A percentile compares a stretch with the other conserved stretches of the same genome.
phyloP scores from a whole-genome alignment of 305 asterid genomes.

The Fraxinus latifolia region DNA sequence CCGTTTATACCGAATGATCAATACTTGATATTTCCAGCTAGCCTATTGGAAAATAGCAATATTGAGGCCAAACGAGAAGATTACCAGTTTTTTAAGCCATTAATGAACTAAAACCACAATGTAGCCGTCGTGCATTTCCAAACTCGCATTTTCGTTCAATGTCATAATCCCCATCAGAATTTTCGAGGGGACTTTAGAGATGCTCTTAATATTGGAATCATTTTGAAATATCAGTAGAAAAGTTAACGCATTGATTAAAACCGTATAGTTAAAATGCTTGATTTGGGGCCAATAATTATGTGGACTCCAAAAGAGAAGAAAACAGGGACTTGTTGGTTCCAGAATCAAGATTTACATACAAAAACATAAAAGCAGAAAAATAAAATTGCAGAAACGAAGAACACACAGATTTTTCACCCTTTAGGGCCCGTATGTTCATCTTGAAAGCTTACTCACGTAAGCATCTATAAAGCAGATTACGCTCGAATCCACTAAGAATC shows the following conservation, averaged over 20 bases:
- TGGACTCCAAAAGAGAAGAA: too few species aligned
- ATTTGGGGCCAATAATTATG: too few species aligned
- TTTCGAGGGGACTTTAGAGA: not conserved
- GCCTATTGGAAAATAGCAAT: not conserved
- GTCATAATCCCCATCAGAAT: not conserved
- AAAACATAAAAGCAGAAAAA: too few species aligned
- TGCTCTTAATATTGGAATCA: too few species aligned
- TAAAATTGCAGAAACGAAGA: too few species aligned
- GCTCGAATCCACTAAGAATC: not conserved
- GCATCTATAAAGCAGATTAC: not conserved
- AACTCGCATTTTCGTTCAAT: not conserved
- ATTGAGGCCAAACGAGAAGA: not conserved
- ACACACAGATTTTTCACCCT: not conserved
- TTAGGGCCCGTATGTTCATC: not conserved
- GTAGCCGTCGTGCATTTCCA: not conserved
- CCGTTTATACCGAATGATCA: too few species aligned
- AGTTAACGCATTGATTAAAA: too few species aligned
- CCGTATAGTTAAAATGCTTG: too few species aligned
- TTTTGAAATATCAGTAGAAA: too few species aligned
- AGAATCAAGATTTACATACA: too few species aligned
- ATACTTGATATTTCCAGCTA: too few species aligned
- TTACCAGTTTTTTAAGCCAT: not conserved
- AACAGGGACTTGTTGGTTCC: too few species aligned
- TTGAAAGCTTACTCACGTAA: not conserved
- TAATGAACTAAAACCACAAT: not conserved